Conservation (phyloP, 2,329 filamentous ascomycete species). For the Mariannaea elegans region DNA sequence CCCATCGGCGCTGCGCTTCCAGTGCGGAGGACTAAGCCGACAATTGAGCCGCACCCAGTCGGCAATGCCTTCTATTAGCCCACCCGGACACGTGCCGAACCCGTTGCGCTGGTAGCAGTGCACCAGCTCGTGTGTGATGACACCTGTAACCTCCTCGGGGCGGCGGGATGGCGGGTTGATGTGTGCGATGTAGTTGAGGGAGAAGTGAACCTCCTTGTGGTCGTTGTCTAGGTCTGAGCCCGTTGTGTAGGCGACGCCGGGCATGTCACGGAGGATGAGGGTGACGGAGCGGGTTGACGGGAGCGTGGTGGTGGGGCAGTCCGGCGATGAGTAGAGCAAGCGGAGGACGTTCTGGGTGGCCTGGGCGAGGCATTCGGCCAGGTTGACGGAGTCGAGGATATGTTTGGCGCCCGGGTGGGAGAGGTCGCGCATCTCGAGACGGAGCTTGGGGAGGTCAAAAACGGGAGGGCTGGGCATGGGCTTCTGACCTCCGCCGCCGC, state of each 20-base stretch:
- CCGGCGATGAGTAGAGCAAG: conserved; percentile 71
- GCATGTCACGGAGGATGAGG: conserved; percentile 79
- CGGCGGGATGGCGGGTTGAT: conserved; percentile 54
- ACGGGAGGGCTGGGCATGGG: conserved; percentile 7
- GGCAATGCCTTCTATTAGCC: conserved; percentile 89
- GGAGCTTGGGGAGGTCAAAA: conserved; percentile 63
- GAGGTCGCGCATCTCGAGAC: conserved; percentile 67
- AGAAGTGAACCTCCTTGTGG: conserved; percentile 95
- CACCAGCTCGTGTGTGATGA: conserved; percentile 91
- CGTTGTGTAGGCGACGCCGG: conserved; percentile 89
- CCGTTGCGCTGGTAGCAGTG: conserved; percentile 92
- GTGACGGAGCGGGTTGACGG: conserved; percentile 86
- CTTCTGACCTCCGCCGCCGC: background rate
- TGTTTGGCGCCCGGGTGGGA: conserved; percentile 66
- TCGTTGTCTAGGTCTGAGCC: conserved; percentile 80
- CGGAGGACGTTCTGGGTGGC: conserved; percentile 75
- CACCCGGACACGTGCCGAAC: conserved; percentile 69
- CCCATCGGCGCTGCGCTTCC: conserved; percentile 68
- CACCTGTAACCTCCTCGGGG: conserved; percentile 76
- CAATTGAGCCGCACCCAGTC: conserved; percentile 89
- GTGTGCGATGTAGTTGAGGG: conserved; percentile 73
- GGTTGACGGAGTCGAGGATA: conserved; percentile 75
- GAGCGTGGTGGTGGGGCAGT: conserved; percentile 50
- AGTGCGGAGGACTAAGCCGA: conserved; percentile 81
- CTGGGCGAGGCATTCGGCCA: conserved; percentile 66